Evolutionary conservation across 768 basidiomycete genomes (phyloP), one percentile per base, ranked within the genome.

Genomic region (Rhodosporidiobolus odoratus): DNA sequence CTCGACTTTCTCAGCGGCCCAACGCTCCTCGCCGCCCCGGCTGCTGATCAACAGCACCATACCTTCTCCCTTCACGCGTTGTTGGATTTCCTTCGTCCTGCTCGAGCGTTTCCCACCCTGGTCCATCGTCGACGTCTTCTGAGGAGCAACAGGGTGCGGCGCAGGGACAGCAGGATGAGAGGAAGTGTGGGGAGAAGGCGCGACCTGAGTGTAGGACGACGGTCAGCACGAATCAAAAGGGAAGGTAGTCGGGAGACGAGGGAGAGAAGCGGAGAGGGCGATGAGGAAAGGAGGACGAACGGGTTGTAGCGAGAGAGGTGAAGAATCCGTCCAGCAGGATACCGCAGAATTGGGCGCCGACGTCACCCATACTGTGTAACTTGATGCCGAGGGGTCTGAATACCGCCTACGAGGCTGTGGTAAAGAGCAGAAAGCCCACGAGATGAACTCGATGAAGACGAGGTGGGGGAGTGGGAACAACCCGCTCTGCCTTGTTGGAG

Each of bases 321-420:
- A 65, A 37, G 15, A 65, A 21, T 23, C 64, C 64, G 64, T 65
- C 64, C 45, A 35, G 16, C 4, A 57, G 3, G 45, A 56, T 32
- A 4, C 43, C 45, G 15, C 23, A 0, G 15, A 58, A 12, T 6
- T 65, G 43, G 3, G 9, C 41, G 10, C 10, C 15, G 1, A 58
- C 2, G 35, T 65, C 64, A 9, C 32, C 63, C 64, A 65, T 65
- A 25, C 35, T 27, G 17, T 12, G 19, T 27, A 54, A 54, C 7
- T 10, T 2, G 35, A 7, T 12, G 19, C 35, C 25, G 12, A n/a
- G 30, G 4, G 21, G 43, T 23, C 43, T 45, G 35, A 23, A 41
- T 13, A 12, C 32, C 13, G 59, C 32, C 43, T 12, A 45, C 43
- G 43, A 23, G 13, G 12, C 43, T 13, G 43, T 45, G 45, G n/a